Evolutionary conservation across 805 yeast genomes (phyloP), one percentile per base, ranked within the genome.

Genomic region (Huiozyma naganishii): DNA sequence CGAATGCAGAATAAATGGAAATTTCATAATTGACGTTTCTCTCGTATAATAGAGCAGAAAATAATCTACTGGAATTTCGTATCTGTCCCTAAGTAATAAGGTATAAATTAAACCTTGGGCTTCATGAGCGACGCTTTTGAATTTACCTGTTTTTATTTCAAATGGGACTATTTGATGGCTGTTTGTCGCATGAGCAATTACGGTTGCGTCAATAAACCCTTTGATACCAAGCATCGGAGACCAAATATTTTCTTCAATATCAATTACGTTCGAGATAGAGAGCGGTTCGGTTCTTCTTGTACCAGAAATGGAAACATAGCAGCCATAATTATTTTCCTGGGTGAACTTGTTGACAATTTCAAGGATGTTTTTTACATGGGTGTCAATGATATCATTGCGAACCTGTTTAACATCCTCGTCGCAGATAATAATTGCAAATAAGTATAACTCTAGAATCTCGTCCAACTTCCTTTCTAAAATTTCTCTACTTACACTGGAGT

Each of bases 211-310:
- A 12, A 89, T 77, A 52, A 81, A 76, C 0, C 99, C 99, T 51
- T 86, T 77, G 7, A 92, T 63, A 0, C 99, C 99, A 65, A 74
- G 88, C 57, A 76, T 73, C 0, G 97, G 95, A 0, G 97, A 86
- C 87, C 95, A 80, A 10, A 92, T 80, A 52, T 80, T 83, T 54
- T 92, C 97, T 61, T 92, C 99, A 7, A 86, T 76, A 55, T 85
- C 95, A 32, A 86, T 66, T 7, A 88, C 74, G 45, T 80, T 78
- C 11, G 76, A 68, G 0, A 83, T 77, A 0, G 80, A 68, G 36
- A 79, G 67, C 8, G 64, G 64, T 1, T 73, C 59, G 10, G 63
- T 59, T 23, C 64, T 62, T 40, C 58, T 50, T 5, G 61, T 52
- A 2, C 62, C 66, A 12, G 60, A 52, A 23, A 64, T 49, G 37